phyloP scores from a whole-genome alignment of 805 yeast species.

The Cyberlindnera xylosilytica region DNA sequence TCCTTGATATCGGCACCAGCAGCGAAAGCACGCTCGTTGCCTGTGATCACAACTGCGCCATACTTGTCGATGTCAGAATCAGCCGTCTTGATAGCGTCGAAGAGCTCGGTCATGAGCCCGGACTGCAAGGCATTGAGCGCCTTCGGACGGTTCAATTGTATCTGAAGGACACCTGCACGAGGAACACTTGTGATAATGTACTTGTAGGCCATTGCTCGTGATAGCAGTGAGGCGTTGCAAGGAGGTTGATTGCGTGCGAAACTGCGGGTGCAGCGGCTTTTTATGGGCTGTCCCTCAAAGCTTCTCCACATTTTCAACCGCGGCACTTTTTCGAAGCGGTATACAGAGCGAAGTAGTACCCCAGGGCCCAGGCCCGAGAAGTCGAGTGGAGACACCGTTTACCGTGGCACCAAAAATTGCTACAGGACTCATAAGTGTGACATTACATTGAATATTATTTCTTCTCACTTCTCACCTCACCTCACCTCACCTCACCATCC shows the following conservation, averaged over 20 bases:
- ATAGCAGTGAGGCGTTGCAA: not conserved
- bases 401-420: not conserved
- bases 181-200: slow-evolving; percentile 23
- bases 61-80: slow-evolving; percentile 31
- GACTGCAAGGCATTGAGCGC: slow-evolving; percentile 26
- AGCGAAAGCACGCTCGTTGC: slow-evolving; percentile 45
- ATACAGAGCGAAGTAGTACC: not conserved
- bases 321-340: slow-evolving; percentile 1
- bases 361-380: too few relatives aligned
- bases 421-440: not conserved
- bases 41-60: slow-evolving; percentile 48
- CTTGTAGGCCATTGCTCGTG: slow-evolving; percentile 17
- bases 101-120: slow-evolving; percentile 19
- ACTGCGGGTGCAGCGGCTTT: not conserved
- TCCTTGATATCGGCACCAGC: slow-evolving; percentile 56
- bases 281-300: too few relatives aligned
- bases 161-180: slow-evolving; percentile 22
- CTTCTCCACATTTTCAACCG: slow-evolving; percentile 2
- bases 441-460: too few relatives aligned
- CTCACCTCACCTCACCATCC: too few relatives aligned
- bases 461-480: too few relatives aligned
- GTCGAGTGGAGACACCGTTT: too few relatives aligned
- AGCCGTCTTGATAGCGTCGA: slow-evolving; percentile 20
- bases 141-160: slow-evolving; percentile 28
- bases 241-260: not conserved